Conservation (phyloP, 2,329 filamentous ascomycete genomes). For the Fusarium begoniae region DNA sequence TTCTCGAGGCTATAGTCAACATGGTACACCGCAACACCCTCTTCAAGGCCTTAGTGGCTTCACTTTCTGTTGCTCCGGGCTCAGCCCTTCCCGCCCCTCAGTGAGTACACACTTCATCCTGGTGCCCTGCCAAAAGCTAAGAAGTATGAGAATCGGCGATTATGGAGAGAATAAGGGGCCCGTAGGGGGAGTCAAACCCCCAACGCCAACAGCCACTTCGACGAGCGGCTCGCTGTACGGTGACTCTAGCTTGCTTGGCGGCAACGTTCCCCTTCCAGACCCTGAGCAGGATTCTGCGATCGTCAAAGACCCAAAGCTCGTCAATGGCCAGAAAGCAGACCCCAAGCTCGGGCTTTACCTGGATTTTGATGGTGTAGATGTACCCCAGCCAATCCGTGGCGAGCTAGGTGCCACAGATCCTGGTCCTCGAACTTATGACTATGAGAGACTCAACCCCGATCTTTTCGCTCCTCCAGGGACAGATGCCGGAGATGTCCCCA, state of each 20-base stretch:
- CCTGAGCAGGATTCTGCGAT: conserved; percentile 6
- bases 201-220: conserved; percentile 12
- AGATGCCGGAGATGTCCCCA: conserved; percentile 6
- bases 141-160: not conserved
- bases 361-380: conserved; percentile 4
- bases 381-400: conserved; percentile 10
- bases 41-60: not conserved
- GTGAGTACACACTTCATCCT: not conserved
- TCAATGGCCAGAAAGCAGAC: conserved; percentile 7
- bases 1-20: not conserved
- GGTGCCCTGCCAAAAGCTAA: not conserved
- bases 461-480: conserved; percentile 6
- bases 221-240: conserved; percentile 7
- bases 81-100: not conserved
- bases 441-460: conserved; percentile 16
- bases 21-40: not conserved
- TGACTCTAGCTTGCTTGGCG: conserved; percentile 2
- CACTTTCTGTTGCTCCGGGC: not conserved
- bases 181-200: conserved; percentile 4
- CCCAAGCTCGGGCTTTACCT: conserved; percentile 8
- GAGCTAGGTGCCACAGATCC: conserved; percentile 4
- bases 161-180: conserved; percentile 16
- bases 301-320: conserved; percentile 7
- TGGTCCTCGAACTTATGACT: conserved; percentile 11
- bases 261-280: conserved; percentile 1